A percentile compares a stretch with the other conserved stretches of the same genome.
Evolutionary conservation across 2,329 filamentous ascomycete species (phyloP).

Genomic region (Penicillium sp.): DNA sequence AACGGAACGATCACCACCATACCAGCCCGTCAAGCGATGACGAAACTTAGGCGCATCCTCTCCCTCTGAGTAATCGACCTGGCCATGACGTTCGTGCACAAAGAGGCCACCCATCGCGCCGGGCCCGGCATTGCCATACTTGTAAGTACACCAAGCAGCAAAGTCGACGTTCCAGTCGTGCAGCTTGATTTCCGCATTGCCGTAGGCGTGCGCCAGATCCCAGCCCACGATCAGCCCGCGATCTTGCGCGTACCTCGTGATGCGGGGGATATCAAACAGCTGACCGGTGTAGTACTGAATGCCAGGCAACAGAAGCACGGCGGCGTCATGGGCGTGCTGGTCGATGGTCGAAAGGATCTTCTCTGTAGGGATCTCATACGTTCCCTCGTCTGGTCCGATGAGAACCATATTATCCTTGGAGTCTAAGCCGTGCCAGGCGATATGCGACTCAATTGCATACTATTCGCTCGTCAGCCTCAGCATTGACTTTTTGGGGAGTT

Average conservation of each 20-base stretch:
- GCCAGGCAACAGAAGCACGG: slow-evolving; percentile 78
- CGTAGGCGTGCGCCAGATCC: slow-evolving; percentile 84
- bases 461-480: slow-evolving; percentile 34
- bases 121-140: slow-evolving; percentile 85
- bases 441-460: slow-evolving; percentile 82
- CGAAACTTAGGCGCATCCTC: slow-evolving; percentile 57
- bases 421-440: slow-evolving; percentile 70
- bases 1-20: slow-evolving; percentile 74
- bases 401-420: slow-evolving; percentile 71
- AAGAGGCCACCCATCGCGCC: slow-evolving; percentile 79
- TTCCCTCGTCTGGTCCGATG: slow-evolving; percentile 64
- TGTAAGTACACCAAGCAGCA: slow-evolving; percentile 91
- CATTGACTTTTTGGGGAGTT: not conserved
- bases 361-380: slow-evolving; percentile 68
- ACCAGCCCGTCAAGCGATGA: slow-evolving; percentile 78
- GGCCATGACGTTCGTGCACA: slow-evolving; percentile 73
- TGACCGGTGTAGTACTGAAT: slow-evolving; percentile 94
- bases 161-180: slow-evolving; percentile 92
- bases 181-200: slow-evolving; percentile 75
- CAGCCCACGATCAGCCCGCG: slow-evolving; percentile 75
- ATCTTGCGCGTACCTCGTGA: slow-evolving; percentile 74
- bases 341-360: slow-evolving; percentile 75
- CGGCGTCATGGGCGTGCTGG: slow-evolving; percentile 70
- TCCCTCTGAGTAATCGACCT: slow-evolving; percentile 43
- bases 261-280: slow-evolving; percentile 76